phyloP scores from a whole-genome alignment of 345 rosid genomes.

The Gossypium turneri region DNA sequence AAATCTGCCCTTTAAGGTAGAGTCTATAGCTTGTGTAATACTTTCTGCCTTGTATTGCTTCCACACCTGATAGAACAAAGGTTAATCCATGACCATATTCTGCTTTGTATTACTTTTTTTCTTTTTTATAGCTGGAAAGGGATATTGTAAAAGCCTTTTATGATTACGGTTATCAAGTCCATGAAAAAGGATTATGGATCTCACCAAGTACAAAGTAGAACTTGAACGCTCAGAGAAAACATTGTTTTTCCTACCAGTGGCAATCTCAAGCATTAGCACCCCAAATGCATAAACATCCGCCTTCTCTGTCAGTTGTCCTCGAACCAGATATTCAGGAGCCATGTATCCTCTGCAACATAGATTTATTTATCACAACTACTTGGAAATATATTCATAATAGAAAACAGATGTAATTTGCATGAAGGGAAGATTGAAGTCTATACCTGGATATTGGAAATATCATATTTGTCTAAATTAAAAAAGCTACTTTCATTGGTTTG shows the following conservation, averaged over 20 bases:
- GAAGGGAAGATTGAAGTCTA: too few species aligned
- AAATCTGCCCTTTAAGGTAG: slow-evolving; percentile 9
- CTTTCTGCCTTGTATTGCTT: slow-evolving; percentile 32
- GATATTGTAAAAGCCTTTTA: too few species aligned
- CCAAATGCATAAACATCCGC: slow-evolving; percentile 57
- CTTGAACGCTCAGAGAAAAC: slow-evolving; percentile 11
- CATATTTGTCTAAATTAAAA: too few species aligned
- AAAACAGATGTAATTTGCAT: too few species aligned
- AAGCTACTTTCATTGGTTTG: too few species aligned
- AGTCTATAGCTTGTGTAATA: slow-evolving; percentile 35
- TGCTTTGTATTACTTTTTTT: too few species aligned
- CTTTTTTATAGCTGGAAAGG: too few species aligned
- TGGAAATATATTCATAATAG: too few species aligned
- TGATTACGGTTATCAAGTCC: too few species aligned
- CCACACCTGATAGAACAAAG: slow-evolving; percentile 39
- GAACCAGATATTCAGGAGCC: slow-evolving; percentile 54
- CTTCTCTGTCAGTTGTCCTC: slow-evolving; percentile 49
- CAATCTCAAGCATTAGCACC: slow-evolving; percentile 41
- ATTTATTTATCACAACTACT: too few species aligned
- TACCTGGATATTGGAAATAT: too few species aligned
- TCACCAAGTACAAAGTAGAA: slow-evolving; percentile 5
- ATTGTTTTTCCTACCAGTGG: slow-evolving; percentile 40
- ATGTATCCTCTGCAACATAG: slow-evolving; percentile 44
- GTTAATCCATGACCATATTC: not conserved
- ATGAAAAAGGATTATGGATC: not conserved